A percentile compares a stretch with the other conserved stretches of the same genome.
Conservation (phyloP, 2,329 filamentous ascomycete species). For the Colletotrichum brevisporum region DNA sequence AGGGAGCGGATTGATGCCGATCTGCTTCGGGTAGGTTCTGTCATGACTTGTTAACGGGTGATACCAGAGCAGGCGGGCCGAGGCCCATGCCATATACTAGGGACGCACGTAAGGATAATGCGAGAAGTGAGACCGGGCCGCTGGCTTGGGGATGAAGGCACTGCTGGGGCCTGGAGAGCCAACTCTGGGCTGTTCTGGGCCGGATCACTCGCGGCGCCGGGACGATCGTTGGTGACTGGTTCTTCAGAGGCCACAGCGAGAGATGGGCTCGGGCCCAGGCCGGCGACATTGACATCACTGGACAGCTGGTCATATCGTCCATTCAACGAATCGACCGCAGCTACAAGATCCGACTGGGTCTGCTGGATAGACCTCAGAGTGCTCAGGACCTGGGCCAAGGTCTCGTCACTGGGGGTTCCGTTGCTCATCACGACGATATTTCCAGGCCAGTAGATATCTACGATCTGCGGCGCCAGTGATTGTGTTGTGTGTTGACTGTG, state of each 20-base stretch:
- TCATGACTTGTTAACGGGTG: not conserved
- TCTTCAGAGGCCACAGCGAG: constrained; percentile 7
- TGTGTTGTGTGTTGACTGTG: too few relatives aligned
- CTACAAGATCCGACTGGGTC: constrained; percentile 57
- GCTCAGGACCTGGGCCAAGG: constrained; percentile 52
- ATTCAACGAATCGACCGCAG: constrained; percentile 56
- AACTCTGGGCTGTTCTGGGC: constrained; percentile 26
- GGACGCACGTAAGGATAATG: constrained; percentile 67
- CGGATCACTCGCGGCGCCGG: constrained; percentile 14
- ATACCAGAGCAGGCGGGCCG: not conserved
- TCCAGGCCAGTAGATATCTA: too few relatives aligned
- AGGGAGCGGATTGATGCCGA: constrained; percentile 90
- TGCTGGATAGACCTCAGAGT: constrained; percentile 55
- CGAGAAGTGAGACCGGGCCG: constrained; percentile 66
- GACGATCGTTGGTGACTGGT: constrained; percentile 38
- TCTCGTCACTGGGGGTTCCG: too few relatives aligned
- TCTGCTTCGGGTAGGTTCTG: constrained; percentile 91
- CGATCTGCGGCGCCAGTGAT: too few relatives aligned
- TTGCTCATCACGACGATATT: too few relatives aligned
- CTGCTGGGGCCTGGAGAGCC: constrained; percentile 44
- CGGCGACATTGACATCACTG: constrained; percentile 19
- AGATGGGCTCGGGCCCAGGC: constrained; percentile 24
- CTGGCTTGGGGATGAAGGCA: constrained; percentile 49
- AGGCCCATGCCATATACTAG: not conserved
- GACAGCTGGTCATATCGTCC: constrained; percentile 43